Evolutionary conservation across 768 basidiomycete species (phyloP), one percentile per base, ranked within the genome.

Genomic region (Phaeotremella skinneri): DNA sequence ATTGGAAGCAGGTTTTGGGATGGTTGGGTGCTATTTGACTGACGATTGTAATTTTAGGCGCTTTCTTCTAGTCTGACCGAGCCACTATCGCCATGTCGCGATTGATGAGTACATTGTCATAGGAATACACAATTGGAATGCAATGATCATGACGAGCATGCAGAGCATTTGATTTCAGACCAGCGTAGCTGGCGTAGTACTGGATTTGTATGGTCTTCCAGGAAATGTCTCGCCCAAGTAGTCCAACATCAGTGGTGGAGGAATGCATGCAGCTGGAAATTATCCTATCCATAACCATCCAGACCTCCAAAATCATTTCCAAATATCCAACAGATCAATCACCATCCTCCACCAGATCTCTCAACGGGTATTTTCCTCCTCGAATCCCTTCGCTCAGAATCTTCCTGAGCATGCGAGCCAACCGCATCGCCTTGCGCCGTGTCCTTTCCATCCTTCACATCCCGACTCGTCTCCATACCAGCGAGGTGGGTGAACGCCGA

Each of bases 11-110:
- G 83, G 90, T 56, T 96, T 91, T 78, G 90, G 88, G 29, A 75
- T 75, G 21, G 70, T 75, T 66, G 29, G 93, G 55, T 87, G 89
- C 96, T 85, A 88, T n/a, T n/a, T 88, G 30, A 85, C 88, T 21
- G 90, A 94, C 73, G 86, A 91, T 59, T 91, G 93, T 78, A 87
- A 87, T n/a, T 13, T 30, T 90, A 92, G 75, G 80, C 94, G 55
- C 49, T 49, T 45, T 48, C 52, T 51, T 47, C 49, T 52, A 53
- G n/a, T n/a, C n/a, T n/a, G n/a, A n/a, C n/a, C n/a, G n/a, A n/a
- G n/a, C n/a, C n/a, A n/a, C n/a, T n/a, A n/a, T n/a, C n/a, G n/a
- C n/a, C n/a, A n/a, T n/a, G n/a, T n/a, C n/a, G n/a, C n/a, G n/a
- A n/a, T n/a, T n/a, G n/a, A n/a, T n/a, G n/a, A n/a, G n/a, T n/a